These are phyloP conservation scores for Fagus sylvatica DNA, from an alignment of 306 rosid species.

Conservation along the genomic window DNA sequence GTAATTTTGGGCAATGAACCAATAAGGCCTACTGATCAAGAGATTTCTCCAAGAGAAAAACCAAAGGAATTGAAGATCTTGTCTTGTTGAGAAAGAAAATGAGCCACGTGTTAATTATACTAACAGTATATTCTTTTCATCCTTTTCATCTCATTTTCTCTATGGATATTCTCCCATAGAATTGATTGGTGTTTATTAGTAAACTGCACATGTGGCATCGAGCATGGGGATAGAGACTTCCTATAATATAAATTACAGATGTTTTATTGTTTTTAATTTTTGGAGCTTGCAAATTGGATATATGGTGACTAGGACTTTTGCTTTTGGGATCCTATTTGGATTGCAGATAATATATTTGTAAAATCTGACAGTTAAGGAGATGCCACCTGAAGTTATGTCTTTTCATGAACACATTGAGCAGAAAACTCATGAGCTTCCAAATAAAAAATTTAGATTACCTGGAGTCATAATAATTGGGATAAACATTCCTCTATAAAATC, in stretches of 20 bases:
- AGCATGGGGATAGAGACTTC: conserved; percentile 10
- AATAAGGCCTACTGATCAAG: conserved; percentile 26
- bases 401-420: too few relatives aligned
- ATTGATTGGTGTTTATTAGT: conserved; percentile 15
- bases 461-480: too few relatives aligned
- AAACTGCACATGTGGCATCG: background rate
- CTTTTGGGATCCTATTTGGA: too few relatives aligned
- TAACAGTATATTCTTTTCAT: conserved; percentile 8
- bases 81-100: conserved; percentile 46
- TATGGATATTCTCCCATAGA: conserved; percentile 3
- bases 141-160: background rate
- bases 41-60: conserved; percentile 33
- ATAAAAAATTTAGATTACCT: too few relatives aligned
- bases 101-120: conserved; percentile 15
- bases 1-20: conserved; percentile 46
- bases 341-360: too few relatives aligned
- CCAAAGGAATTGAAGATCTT: conserved; percentile 38
- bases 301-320: too few relatives aligned
- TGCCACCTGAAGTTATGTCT: too few relatives aligned
- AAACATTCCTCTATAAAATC: too few relatives aligned
- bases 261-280: background rate
- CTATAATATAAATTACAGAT: background rate
- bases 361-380: too few relatives aligned
- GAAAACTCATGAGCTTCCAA: too few relatives aligned
- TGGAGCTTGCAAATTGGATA: too few relatives aligned